Base-by-base conservation (phyloP, 495 filamentous ascomycete genomes). In the Penicillium riverlandense region DNA sequence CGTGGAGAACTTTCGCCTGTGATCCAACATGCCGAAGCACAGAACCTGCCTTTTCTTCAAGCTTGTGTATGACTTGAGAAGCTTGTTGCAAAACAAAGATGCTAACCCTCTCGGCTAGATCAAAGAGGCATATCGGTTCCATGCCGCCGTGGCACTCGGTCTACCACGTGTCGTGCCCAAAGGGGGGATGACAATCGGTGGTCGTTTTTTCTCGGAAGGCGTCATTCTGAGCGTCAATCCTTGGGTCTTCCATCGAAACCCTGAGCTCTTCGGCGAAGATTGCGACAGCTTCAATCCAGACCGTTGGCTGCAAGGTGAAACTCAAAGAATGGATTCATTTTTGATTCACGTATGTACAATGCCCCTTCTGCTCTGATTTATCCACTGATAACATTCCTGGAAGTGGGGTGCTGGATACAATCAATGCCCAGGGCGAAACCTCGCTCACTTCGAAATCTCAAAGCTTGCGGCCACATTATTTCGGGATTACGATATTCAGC, bases 51-150 rank as follows among this genome's bases (percentile, higher is more conserved):
- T 1, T 67, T 59, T 48, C 43, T 70, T 14, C 63, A 69, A 46
- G 57, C 66, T 51, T 62, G 62, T 48, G 61, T 65, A 51, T 12
- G 60, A 45, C 9, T 29, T 32, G 4, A 4, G 4, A 43, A 4
- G 8, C 14, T 29, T 7, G 12, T 12, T n/a, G 33, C 4, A n/a
- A 14, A n/a, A 13, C 42, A 2, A 12, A 13, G 22, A 29, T 8
- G 27, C 34, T 41, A 28, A 46, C 36, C 28, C 2, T 9, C 4
- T 29, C 29, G 11, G n/a, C 15, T 38, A 67, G 63, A 68, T 78
- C 47, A 68, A 73, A 52, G 79, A 82, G 48, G 67, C 75, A 12
- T 72, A 72, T 28, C 76, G 74, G 6, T 79, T 53, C 51, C 54
- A 62, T 35, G 37, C 58, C 30, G 57, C 57, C 11, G 57, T 65